phyloP scores from a whole-genome alignment of 345 rosid species.

The Lumnitzera littorea region DNA sequence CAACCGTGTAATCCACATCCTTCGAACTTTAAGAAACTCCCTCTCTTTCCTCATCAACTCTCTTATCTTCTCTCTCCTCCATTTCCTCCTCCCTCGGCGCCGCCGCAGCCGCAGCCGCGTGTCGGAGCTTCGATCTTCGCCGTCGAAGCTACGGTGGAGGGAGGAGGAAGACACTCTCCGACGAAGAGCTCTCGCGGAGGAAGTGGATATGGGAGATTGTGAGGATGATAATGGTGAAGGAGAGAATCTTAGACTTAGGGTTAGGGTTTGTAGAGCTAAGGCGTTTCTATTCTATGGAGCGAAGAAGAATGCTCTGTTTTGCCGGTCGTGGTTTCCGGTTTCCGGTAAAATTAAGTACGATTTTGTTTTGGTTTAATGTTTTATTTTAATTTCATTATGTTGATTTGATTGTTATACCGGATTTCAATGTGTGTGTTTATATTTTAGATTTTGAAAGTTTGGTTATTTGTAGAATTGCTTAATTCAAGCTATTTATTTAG shows the following conservation, averaged over 20 bases:
- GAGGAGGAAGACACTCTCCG: conserved; percentile 90
- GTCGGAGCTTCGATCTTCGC: conserved; percentile 15
- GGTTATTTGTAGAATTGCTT: too few species aligned
- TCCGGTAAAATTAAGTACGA: conserved; percentile 55
- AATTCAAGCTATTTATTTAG: too few species aligned
- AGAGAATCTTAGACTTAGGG: background rate
- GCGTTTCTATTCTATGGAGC: conserved; percentile 60
- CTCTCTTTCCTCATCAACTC: conserved; percentile 43
- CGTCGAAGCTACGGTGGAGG: conserved; percentile 32
- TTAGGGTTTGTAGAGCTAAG: conserved; percentile 28
- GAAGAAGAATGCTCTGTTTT: conserved; percentile 66
- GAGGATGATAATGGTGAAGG: conserved; percentile 23
- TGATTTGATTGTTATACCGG: background rate
- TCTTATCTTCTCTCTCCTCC: conserved; percentile 43
- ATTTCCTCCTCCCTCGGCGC: conserved; percentile 61
- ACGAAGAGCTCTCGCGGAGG: conserved; percentile 80
- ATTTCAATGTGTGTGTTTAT: too few species aligned
- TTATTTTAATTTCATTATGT: background rate
- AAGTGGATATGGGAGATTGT: conserved; percentile 37
- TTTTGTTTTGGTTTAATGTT: background rate
- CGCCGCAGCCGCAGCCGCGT: conserved; percentile 15
- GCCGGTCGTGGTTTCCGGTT: conserved; percentile 80
- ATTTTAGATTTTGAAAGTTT: too few species aligned
- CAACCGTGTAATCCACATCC: conserved; percentile 83
- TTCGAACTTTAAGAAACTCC: conserved; percentile 36